Evolutionary conservation across 495 filamentous ascomycete genomes (phyloP).

Genomic region (Bacidia rubella): DNA sequence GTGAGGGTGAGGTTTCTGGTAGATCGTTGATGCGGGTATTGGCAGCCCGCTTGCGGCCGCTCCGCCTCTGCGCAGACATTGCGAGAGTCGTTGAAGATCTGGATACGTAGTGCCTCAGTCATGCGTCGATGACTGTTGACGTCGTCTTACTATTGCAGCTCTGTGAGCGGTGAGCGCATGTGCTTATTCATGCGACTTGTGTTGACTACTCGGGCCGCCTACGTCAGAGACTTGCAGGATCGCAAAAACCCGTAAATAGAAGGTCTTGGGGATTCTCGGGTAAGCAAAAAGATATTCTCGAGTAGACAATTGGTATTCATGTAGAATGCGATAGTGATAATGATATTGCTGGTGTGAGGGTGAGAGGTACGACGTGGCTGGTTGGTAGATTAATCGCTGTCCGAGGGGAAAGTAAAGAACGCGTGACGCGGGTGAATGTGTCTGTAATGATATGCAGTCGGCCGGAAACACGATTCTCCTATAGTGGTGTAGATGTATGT

Average conservation of each 20-base stretch:
- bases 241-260: not conserved
- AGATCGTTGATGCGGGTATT: slow-evolving; percentile 15
- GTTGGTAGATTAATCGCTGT: slow-evolving; percentile 10
- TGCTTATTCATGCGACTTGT: not conserved
- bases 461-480: too few relatives aligned
- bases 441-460: not conserved
- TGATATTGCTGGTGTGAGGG: not conserved
- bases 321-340: not conserved
- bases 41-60: slow-evolving; percentile 18
- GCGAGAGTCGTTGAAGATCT: not conserved
- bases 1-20: slow-evolving; percentile 14
- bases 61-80: slow-evolving; percentile 14
- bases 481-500: too few relatives aligned
- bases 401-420: slow-evolving; percentile 16
- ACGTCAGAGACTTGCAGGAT: not conserved
- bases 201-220: not conserved
- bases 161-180: not conserved
- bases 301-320: too few relatives aligned
- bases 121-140: not conserved
- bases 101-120: not conserved
- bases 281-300: too few relatives aligned
- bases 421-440: slow-evolving; percentile 11
- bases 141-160: not conserved
- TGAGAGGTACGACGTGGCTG: slow-evolving; percentile 1
- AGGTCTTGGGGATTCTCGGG: not conserved